Percentiles rank a stretch among this genome's conserved stretches.
phyloP scores from a whole-genome alignment of 345 rosid species.

The Rhodamnia argentea region DNA sequence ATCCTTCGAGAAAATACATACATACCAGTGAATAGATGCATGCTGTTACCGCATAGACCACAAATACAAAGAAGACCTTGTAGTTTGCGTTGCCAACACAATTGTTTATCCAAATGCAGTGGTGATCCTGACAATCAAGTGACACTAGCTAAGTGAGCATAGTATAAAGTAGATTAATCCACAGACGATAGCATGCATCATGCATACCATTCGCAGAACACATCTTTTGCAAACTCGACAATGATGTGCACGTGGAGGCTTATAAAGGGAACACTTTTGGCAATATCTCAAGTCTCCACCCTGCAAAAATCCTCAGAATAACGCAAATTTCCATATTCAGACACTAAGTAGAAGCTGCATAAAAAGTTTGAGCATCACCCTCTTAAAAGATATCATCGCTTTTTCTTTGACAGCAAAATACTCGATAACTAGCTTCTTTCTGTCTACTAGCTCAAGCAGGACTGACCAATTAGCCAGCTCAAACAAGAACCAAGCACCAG shows the following conservation, averaged over 20 bases:
- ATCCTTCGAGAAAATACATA: neutral
- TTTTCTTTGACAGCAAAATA: neutral
- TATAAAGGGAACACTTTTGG: conserved; percentile 76
- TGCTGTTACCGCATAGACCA: conserved; percentile 59
- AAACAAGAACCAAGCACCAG: neutral
- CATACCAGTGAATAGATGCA: conserved; percentile 84
- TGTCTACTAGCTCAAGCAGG: neutral
- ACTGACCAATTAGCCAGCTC: neutral
- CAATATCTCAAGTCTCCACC: conserved; percentile 92
- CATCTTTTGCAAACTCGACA: conserved; percentile 94
- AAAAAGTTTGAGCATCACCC: neutral
- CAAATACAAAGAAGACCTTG: conserved; percentile 77
- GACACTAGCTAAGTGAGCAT: conserved; percentile 19
- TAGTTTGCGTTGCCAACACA: conserved; percentile 94
- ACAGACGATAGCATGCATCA: conserved; percentile 6
- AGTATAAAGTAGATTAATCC: conserved; percentile 8
- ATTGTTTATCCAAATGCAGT: conserved; percentile 94
- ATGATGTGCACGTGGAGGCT: conserved; percentile 96
- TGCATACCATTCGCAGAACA: conserved; percentile 74
- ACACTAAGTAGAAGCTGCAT: neutral
- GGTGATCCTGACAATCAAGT: conserved; percentile 79
- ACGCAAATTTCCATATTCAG: neutral
- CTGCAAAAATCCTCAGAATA: conserved; percentile 29
- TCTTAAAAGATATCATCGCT: neutral
- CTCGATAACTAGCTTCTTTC: neutral